phyloP scores from a whole-genome alignment of 1,284 basidiomycete species.

The Xerocomus amazonicus region DNA sequence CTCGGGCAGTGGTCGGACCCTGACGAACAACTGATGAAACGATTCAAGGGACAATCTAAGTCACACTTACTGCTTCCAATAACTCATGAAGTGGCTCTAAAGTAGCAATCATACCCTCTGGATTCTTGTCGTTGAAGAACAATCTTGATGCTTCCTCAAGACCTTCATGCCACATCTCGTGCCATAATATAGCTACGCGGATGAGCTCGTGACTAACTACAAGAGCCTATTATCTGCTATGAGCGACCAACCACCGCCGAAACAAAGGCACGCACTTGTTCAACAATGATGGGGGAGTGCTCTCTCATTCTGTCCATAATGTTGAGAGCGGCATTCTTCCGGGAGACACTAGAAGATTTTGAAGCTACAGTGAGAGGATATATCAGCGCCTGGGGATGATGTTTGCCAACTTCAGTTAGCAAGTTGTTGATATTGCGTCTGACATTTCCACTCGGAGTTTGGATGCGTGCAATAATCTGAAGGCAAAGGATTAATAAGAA shows the following conservation, averaged over 20 bases:
- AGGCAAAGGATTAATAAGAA: neutral
- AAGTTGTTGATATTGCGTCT: slow-evolving; percentile 88
- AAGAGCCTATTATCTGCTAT: slow-evolving; percentile 56
- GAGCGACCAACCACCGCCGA: neutral
- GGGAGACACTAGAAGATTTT: slow-evolving; percentile 85
- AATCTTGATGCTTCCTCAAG: slow-evolving; percentile 96
- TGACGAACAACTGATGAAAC: slow-evolving; percentile 29
- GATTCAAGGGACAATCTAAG: neutral
- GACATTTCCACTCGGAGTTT: slow-evolving; percentile 88
- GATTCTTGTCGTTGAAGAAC: slow-evolving; percentile 98
- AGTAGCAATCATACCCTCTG: slow-evolving; percentile 97
- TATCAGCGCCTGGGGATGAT: slow-evolving; percentile 96
- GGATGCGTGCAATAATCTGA: slow-evolving; percentile 97
- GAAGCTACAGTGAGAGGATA: slow-evolving; percentile 98
- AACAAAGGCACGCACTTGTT: slow-evolving; percentile 57
- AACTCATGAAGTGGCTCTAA: slow-evolving; percentile 93
- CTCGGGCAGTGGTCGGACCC: slow-evolving; percentile 92
- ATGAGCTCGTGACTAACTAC: slow-evolving; percentile 95
- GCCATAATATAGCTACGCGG: slow-evolving; percentile 97
- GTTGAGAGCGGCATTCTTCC: slow-evolving; percentile 79
- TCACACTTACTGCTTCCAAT: slow-evolving; percentile 77
- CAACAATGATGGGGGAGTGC: slow-evolving; percentile 86
- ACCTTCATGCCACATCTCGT: slow-evolving; percentile 99
- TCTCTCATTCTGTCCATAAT: slow-evolving; percentile 97
- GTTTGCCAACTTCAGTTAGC: slow-evolving; percentile 90